phyloP scores from a whole-genome alignment of 2,329 filamentous ascomycete species.

The Fusarium denticulatum region DNA sequence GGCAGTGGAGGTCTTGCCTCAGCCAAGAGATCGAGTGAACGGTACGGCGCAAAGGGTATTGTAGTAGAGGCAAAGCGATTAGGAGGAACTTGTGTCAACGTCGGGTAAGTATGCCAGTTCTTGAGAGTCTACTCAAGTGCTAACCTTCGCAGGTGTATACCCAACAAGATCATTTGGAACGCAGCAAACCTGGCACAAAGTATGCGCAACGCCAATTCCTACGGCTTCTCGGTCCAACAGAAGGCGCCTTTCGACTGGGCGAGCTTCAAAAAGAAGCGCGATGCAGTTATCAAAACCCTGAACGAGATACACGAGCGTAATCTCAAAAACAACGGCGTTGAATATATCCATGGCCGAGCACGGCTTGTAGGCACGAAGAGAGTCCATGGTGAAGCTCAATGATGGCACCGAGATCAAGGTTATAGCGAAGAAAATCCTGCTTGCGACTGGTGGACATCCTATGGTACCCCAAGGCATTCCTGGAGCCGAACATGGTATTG shows the following conservation, averaged over 20 bases:
- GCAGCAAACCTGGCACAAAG: background rate
- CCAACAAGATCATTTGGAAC: background rate
- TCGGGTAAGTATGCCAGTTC: background rate
- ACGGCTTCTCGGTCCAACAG: background rate
- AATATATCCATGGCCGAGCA: background rate
- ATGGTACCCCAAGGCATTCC: background rate
- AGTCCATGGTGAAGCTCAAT: background rate
- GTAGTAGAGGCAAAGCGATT: background rate
- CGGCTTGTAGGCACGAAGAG: background rate
- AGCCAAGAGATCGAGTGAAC: background rate
- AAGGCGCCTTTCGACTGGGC: background rate
- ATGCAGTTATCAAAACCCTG: accelerated
- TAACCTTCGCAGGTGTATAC: background rate
- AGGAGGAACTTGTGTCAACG: background rate
- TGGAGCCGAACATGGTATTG: background rate
- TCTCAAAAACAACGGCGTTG: background rate
- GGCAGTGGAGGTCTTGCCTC: background rate
- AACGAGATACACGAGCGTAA: background rate
- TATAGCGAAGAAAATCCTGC: background rate
- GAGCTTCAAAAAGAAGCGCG: background rate
- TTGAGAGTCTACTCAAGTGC: accelerated
- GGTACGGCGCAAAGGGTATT: background rate
- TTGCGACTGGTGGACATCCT: background rate
- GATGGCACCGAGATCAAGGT: background rate
- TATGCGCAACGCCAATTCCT: background rate